phyloP scores from a whole-genome alignment of 768 basidiomycete genomes.

The Kwoniella mangroviensis region DNA sequence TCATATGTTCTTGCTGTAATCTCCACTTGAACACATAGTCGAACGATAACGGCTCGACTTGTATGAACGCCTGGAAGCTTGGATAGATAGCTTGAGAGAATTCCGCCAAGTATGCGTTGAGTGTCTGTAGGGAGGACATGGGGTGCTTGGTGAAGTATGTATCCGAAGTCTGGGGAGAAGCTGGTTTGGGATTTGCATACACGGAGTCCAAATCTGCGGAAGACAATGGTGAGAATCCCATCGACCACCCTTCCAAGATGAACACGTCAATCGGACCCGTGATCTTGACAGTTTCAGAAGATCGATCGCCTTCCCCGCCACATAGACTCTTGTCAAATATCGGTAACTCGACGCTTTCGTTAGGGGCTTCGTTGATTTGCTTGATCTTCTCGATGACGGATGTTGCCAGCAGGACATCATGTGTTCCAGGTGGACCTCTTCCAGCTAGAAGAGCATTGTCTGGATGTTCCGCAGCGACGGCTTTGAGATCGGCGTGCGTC shows the following conservation, averaged over 20 bases:
- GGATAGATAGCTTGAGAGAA: constrained; percentile 72
- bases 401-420: constrained; percentile 74
- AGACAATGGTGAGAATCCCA: constrained; percentile 62
- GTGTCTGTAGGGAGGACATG: constrained; percentile 21
- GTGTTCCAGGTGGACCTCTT: constrained; percentile 91
- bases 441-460: constrained; percentile 73
- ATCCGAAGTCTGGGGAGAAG: constrained; percentile 19
- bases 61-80: constrained; percentile 73
- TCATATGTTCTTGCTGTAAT: constrained; percentile 82
- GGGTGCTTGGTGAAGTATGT: constrained; percentile 32
- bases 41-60: constrained; percentile 63
- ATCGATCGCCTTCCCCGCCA: constrained; percentile 82
- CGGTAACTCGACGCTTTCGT: constrained; percentile 52
- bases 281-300: constrained; percentile 62
- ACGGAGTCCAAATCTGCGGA: constrained; percentile 9
- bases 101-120: constrained; percentile 59
- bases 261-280: constrained; percentile 73
- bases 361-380: constrained; percentile 55
- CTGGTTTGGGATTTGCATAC: constrained; percentile 22
- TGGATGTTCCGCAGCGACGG: constrained; percentile 65
- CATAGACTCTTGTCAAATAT: constrained; percentile 85
- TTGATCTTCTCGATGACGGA: constrained; percentile 64
- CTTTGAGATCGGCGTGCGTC: constrained; percentile 67
- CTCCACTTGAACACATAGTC: constrained; percentile 83
- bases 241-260: constrained; percentile 94